Percentiles rank a stretch among this genome's conserved stretches.
Conservation (phyloP, 495 filamentous ascomycete genomes). For the Sabuloglossum arenarium region DNA sequence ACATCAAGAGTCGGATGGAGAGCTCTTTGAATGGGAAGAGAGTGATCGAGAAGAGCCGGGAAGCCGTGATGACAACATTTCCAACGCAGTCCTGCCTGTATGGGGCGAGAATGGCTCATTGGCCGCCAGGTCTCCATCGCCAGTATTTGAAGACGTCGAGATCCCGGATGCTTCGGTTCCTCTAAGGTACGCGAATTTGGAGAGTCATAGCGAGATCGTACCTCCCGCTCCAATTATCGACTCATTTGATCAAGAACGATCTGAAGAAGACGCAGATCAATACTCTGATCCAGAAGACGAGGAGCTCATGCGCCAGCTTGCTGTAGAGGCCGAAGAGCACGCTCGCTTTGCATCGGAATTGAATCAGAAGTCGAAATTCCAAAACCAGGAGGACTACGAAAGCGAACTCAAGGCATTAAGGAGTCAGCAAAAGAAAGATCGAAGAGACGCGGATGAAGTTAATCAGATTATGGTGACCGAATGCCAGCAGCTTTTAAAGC, state of each 20-base stretch:
- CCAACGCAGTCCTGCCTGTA: background rate
- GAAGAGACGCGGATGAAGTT: constrained; percentile 88
- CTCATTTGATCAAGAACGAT: constrained; percentile 15
- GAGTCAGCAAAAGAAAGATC: constrained; percentile 85
- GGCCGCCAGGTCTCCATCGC: constrained; percentile 24
- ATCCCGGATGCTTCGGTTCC: background rate
- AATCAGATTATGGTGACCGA: constrained; percentile 86
- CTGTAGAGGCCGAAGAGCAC: constrained; percentile 78
- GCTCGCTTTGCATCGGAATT: constrained; percentile 73
- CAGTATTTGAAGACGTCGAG: constrained; percentile 30
- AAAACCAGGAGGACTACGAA: constrained; percentile 62
- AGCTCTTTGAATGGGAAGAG: constrained; percentile 19
- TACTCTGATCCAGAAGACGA: constrained; percentile 84
- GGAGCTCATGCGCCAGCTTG: constrained; percentile 65
- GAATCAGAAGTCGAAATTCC: constrained; percentile 30
- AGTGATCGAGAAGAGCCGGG: constrained; percentile 15
- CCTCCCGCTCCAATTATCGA: background rate
- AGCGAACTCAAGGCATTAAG: constrained; percentile 69
- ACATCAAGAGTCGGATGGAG: constrained; percentile 8
- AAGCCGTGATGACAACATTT: too few relatives aligned
- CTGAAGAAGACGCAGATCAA: constrained; percentile 22
- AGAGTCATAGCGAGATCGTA: background rate
- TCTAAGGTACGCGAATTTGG: background rate
- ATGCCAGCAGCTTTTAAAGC: constrained; percentile 71
- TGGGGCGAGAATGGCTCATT: constrained; percentile 7